Percentiles rank a stretch among this genome's conserved stretches.
phyloP scores from a whole-genome alignment of 257 asterid genomes.

The Verbascum thapsus region DNA sequence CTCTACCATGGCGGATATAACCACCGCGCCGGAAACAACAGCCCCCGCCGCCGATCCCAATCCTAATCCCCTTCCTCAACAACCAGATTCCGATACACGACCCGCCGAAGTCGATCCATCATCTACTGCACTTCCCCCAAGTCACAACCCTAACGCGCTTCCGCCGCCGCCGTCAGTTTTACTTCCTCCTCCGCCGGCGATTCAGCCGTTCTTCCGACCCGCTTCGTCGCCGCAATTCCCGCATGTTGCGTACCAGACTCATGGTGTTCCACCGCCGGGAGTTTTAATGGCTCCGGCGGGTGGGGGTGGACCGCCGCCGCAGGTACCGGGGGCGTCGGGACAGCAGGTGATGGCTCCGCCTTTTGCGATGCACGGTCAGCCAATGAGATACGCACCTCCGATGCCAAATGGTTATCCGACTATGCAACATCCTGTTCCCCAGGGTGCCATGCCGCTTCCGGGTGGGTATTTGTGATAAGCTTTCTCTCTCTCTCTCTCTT shows the following conservation, averaged over 20 bases:
- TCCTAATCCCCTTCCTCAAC: constrained; percentile 25
- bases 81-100: constrained; percentile 37
- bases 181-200: constrained; percentile 57
- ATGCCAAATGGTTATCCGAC: constrained; percentile 74
- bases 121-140: constrained; percentile 36
- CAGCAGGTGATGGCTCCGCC: constrained; percentile 53
- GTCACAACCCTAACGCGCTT: constrained; percentile 44
- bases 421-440: constrained; percentile 60
- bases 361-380: constrained; percentile 45
- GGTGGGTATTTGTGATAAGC: constrained; percentile 70
- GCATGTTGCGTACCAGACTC: constrained; percentile 56
- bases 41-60: constrained; percentile 36
- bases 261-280: constrained; percentile 81
- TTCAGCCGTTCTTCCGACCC: constrained; percentile 72
- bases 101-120: constrained; percentile 37
- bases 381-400: constrained; percentile 48
- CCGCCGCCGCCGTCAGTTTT: constrained; percentile 44
- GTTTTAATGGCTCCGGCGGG: constrained; percentile 60
- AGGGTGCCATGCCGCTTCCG: constrained; percentile 72
- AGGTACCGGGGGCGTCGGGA: too few relatives aligned
- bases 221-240: constrained; percentile 56
- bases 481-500: constrained; percentile 16
- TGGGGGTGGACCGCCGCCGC: constrained; percentile 42
- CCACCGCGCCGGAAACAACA: constrained; percentile 51
- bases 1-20: constrained; percentile 63